A percentile compares a stretch with the other conserved stretches of the same genome.
phyloP scores from a whole-genome alignment of 2,329 filamentous ascomycete genomes.

The Trichoderma aggressivum region DNA sequence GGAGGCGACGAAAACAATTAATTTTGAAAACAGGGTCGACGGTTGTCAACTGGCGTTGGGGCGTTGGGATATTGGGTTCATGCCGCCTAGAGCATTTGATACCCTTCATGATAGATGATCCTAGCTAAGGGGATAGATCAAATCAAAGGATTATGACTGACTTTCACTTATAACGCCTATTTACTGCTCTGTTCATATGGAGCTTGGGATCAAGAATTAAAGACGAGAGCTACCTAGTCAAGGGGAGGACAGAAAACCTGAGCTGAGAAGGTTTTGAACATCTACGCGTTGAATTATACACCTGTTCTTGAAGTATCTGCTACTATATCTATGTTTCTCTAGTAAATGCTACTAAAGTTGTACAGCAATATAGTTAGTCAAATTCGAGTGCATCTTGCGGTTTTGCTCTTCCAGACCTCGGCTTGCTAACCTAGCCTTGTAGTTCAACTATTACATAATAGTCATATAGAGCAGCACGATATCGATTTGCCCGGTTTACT shows the following conservation, averaged over 20 bases:
- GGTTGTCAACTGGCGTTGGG: constrained; percentile 1
- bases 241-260: too few relatives aligned
- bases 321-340: too few relatives aligned
- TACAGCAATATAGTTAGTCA: too few relatives aligned
- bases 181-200: neutral
- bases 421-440: neutral
- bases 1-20: neutral
- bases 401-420: too few relatives aligned
- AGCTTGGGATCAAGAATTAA: neutral
- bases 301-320: too few relatives aligned
- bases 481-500: neutral
- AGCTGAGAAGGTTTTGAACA: too few relatives aligned
- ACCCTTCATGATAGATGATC: constrained; percentile 20
- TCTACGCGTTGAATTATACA: too few relatives aligned
- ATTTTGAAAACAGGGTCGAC: neutral
- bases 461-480: neutral
- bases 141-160: neutral
- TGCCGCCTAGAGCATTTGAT: neutral
- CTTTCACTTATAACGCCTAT: neutral
- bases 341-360: too few relatives aligned
- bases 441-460: neutral
- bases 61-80: neutral
- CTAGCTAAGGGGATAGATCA: constrained; percentile 23
- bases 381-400: too few relatives aligned
- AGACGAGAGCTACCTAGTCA: neutral